Evolutionary conservation across 345 rosid species (phyloP).

Genomic region (Corymbia maculata): DNA sequence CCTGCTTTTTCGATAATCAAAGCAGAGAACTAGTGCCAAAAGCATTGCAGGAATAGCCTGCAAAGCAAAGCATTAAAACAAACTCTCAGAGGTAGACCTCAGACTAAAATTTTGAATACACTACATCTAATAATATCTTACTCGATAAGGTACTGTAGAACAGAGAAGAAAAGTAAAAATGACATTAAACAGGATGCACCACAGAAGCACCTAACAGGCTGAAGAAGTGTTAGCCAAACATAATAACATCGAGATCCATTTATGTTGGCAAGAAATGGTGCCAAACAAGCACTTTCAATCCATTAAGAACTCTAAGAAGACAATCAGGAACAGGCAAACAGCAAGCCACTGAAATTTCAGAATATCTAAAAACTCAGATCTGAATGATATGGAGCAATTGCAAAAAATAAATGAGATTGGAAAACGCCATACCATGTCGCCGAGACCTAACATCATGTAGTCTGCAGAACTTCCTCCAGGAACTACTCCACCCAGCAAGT

Average conservation of each 20-base stretch:
- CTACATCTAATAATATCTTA: neutral
- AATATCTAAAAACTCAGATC: neutral
- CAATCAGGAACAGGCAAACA: neutral
- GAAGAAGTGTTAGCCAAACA: neutral
- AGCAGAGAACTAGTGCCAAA: slow-evolving; percentile 76
- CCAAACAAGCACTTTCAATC: neutral
- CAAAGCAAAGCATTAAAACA: neutral
- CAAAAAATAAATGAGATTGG: neutral
- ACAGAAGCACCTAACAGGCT: neutral
- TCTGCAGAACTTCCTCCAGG: slow-evolving; percentile 58
- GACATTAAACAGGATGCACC: neutral
- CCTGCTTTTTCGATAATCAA: slow-evolving; percentile 78
- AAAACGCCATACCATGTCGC: slow-evolving; percentile 76
- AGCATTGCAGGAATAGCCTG: slow-evolving; percentile 99
- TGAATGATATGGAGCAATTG: neutral
- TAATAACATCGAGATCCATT: neutral
- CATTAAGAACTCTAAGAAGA: neutral
- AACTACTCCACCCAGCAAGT: slow-evolving; percentile 61
- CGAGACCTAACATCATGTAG: slow-evolving; percentile 99
- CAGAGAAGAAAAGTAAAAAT: neutral
- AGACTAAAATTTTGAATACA: neutral
- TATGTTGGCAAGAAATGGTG: neutral
- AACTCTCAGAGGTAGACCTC: neutral
- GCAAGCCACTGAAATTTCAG: neutral
- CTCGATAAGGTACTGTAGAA: neutral